Base-by-base conservation (phyloP, 73 alveolate genomes). In the Paramecium pentaurelia region DNA sequence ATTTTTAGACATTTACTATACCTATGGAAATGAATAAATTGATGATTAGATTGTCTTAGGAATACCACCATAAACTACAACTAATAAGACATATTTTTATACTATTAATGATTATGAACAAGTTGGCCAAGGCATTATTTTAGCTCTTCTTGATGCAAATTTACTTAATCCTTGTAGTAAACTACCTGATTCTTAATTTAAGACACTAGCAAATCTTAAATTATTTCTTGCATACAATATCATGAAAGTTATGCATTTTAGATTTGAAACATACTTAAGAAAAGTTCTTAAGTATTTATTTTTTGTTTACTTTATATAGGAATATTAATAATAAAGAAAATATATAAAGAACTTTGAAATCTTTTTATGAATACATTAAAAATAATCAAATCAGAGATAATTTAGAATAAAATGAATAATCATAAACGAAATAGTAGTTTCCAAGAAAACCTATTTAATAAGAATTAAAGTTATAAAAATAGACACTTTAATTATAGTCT, bases 111-210 rank as follows among this genome's bases (percentile, higher is more conserved):
- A 75, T 75, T 75, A 75, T 75, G 88, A 75, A 18, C 10, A 75
- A 22, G 88, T 75, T 18, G 88, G 88, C 3, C 20, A 40, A 75
- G 89, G 77, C 11, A 60, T 87, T 45, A 22, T 87, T 6, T 36
- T 40, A 27, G 89, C 93, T 10, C 12, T 87, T 37, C 88, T 87
- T 42, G 93, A 87, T 68, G 51, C 36, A 18, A 68, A 87, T 42
- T 44, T 64, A 36, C n/a, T 87, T 11, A 87, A 87, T 60, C 93
- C 93, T 5, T 60, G 54, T 10, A 64, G 88, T 11, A 87, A 40
- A 87, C 27, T 87, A 87, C 93, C 93, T 5, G 86, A 87, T 22
- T 75, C 88, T 4, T 36, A 75, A 32, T 75, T 75, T 40, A 75
- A 75, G 49, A 75, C 88, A 0, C 18, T 75, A 4, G 38, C 88